Evolutionary conservation across 768 basidiomycete species (phyloP), one percentile per base, ranked within the genome.

Genomic region (Solioccasus polychromus): DNA sequence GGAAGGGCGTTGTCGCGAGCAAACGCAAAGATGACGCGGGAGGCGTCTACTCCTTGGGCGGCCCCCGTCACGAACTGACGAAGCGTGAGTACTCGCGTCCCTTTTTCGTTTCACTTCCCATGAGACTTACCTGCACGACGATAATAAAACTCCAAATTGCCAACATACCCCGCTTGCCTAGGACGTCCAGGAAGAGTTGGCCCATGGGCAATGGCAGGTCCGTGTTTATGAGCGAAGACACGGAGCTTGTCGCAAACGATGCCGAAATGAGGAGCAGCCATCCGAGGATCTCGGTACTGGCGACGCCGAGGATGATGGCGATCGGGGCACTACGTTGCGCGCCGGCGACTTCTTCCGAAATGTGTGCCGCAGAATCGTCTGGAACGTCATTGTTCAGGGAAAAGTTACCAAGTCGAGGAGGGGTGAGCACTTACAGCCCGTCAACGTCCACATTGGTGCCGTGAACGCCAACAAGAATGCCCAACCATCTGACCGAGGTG

Each of bases 351-450:
- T 88, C 85, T 66, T 88, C 85, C 17, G 84, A 77, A 36, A 88
- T 80, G 52, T 87, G 85, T 22, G 82, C 83, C 6, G 85, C 85
- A 28, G 85, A 87, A 55, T 87, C 85, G 51, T 88, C 85, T 86
- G 50, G 11, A 29, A 39, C 20, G 17, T 30, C 7, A 32, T 5
- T 23, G 2, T 12, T 49, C 48, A 50, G 18, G 17, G 37, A 40
- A 18, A 4, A 4, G 3, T 49, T 35, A 15, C 14, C 14, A 5
- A 15, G 26, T 18, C 34, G 28, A 29, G 5, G 14, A 30, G 8
- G 18, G 9, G 29, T 25, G 44, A 20, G 63, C 10, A 0, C 82
- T 54, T 44, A 85, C 85, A 88, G 49, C 85, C 85, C 2, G 85
- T 87, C 44, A 88, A 64, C 3, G 83, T 85, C 85, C 85, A 87